Conservation (phyloP, 148 eudicot species). For the Amaranthus cruentus region DNA sequence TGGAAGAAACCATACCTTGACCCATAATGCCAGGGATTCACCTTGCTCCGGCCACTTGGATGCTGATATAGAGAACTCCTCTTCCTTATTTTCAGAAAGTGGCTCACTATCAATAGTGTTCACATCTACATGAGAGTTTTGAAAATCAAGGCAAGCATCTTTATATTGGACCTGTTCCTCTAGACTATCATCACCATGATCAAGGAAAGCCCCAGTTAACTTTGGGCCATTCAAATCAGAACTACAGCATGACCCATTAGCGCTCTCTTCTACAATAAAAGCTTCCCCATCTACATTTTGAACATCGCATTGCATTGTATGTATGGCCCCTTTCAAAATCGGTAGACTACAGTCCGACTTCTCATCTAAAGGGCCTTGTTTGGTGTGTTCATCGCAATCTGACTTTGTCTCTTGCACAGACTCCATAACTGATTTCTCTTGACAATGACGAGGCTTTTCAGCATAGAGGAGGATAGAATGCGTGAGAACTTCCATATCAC, state of each 20-base stretch:
- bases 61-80: constrained; percentile 38
- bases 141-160: constrained; percentile 47
- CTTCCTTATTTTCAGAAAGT: constrained; percentile 36
- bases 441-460: constrained; percentile 49
- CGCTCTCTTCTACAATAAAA: constrained; percentile 26
- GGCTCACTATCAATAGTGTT: constrained; percentile 53
- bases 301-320: constrained; percentile 20
- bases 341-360: constrained; percentile 27
- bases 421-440: constrained; percentile 42
- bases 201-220: constrained; percentile 39
- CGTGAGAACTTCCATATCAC: constrained; percentile 67
- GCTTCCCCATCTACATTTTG: constrained; percentile 17
- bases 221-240: constrained; percentile 45
- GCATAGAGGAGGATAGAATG: constrained; percentile 42
- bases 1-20: constrained; percentile 57
- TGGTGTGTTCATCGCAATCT: constrained; percentile 32
- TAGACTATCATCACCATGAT: constrained; percentile 45
- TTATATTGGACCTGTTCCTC: constrained; percentile 29
- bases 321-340: constrained; percentile 28
- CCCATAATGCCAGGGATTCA: constrained; percentile 89
- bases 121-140: constrained; percentile 43
- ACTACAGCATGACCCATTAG: constrained; percentile 35
- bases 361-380: constrained; percentile 30
- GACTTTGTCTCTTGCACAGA: constrained; percentile 36
- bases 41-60: constrained; percentile 53